A percentile compares a stretch with the other conserved stretches of the same genome.
These are phyloP conservation scores for Fistulinella cinereoalba DNA, from an alignment of 1,284 basidiomycete genomes.

Conservation along the genomic window DNA sequence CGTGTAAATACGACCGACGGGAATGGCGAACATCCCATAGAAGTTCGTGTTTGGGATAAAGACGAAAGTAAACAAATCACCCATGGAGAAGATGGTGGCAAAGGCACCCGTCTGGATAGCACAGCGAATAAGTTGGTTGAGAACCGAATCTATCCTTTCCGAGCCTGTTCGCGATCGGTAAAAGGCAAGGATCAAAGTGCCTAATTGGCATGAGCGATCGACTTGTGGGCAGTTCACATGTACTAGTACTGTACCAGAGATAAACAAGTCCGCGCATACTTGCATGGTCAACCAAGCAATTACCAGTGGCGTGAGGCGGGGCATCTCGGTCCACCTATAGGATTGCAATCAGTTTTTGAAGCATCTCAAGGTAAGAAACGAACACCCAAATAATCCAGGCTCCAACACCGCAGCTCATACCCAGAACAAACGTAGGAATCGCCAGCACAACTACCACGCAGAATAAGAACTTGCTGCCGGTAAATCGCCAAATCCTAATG, in stretches of 20 bases:
- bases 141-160: constrained; percentile 42
- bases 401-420: constrained; percentile 37
- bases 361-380: constrained; percentile 11
- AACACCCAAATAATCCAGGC: constrained; percentile 39
- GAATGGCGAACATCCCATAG: constrained; percentile 33
- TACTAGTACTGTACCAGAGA: constrained; percentile 34
- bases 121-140: constrained; percentile 46
- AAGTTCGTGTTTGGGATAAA: constrained; percentile 23
- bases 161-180: constrained; percentile 43
- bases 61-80: constrained; percentile 42
- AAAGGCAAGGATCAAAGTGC: constrained; percentile 36
- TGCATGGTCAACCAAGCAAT: constrained; percentile 42
- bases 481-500: constrained; percentile 32
- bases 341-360: neutral
- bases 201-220: constrained; percentile 6
- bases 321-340: constrained; percentile 25
- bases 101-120: constrained; percentile 49
- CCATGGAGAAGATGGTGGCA: constrained; percentile 42
- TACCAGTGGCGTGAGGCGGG: constrained; percentile 29
- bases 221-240: too few relatives aligned
- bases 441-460: constrained; percentile 35
- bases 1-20: constrained; percentile 36
- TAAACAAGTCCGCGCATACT: constrained; percentile 38
- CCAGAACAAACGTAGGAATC: constrained; percentile 37
- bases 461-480: constrained; percentile 35